Percentiles rank a stretch among this genome's conserved stretches.
These are phyloP conservation scores for Didymella exigua DNA, from an alignment of 2,329 filamentous ascomycete species.

Conservation along the genomic window DNA sequence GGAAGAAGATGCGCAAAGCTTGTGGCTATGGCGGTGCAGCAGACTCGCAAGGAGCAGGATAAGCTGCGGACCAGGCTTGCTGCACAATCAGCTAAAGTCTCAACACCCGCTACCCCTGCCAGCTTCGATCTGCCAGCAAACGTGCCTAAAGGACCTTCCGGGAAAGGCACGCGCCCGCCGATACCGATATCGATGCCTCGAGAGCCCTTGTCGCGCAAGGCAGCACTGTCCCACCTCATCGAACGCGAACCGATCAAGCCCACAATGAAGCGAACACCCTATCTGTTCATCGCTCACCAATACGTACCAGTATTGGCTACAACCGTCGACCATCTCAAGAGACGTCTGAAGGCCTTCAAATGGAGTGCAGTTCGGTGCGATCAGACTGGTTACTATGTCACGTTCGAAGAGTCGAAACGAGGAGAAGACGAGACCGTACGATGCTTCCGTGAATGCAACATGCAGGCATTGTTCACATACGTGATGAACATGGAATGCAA, in stretches of 20 bases:
- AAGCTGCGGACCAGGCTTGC: slow-evolving; percentile 47
- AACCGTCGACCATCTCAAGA: slow-evolving; percentile 88
- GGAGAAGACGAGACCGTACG: slow-evolving; percentile 82
- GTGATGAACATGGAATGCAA: slow-evolving; percentile 89
- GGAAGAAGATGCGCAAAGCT: slow-evolving; percentile 80
- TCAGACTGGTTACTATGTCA: slow-evolving; percentile 84
- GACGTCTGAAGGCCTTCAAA: slow-evolving; percentile 80
- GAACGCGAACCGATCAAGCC: slow-evolving; percentile 70
- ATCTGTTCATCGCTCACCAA: slow-evolving; percentile 85
- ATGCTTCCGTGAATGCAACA: slow-evolving; percentile 79
- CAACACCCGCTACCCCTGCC: slow-evolving; percentile 28
- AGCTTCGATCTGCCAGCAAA: slow-evolving; percentile 72
- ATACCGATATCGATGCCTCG: slow-evolving; percentile 48
- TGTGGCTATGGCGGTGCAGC: slow-evolving; percentile 74
- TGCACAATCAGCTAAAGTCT: slow-evolving; percentile 29
- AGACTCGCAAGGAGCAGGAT: slow-evolving; percentile 67
- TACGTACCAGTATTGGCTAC: slow-evolving; percentile 86
- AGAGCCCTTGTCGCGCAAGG: slow-evolving; percentile 53
- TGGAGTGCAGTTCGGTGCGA: slow-evolving; percentile 85
- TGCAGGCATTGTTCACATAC: slow-evolving; percentile 88
- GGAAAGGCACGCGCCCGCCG: slow-evolving; percentile 50
- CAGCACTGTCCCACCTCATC: slow-evolving; percentile 54
- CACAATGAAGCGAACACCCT: slow-evolving; percentile 78
- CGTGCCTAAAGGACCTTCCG: slow-evolving; percentile 84
- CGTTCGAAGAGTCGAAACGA: slow-evolving; percentile 79